Percentiles rank a stretch among this genome's conserved stretches.
Evolutionary conservation across 1,139 yeast genomes (phyloP).

Genomic region (Pneumocystis murina): DNA sequence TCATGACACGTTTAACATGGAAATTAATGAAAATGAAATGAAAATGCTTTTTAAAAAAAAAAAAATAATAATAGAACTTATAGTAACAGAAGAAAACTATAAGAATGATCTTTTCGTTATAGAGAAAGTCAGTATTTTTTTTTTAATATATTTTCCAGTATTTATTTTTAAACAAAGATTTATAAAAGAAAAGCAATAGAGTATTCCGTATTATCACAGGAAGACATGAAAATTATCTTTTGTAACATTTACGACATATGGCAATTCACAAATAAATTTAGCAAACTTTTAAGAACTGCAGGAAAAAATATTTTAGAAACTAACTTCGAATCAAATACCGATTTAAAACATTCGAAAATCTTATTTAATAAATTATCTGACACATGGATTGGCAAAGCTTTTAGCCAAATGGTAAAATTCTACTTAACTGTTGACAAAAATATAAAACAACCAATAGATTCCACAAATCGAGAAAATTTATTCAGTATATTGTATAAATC

Average conservation of each 20-base stretch:
- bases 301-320: neutral
- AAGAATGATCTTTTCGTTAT: neutral
- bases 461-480: conserved; percentile 10
- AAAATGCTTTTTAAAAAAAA: neutral
- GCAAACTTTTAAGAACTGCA: neutral
- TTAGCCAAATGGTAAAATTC: neutral
- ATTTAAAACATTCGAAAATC: neutral
- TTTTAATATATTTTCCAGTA: neutral
- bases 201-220: neutral
- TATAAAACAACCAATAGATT: neutral
- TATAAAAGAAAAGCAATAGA: neutral
- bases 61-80: neutral
- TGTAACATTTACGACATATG: neutral
- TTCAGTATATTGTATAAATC: conserved; percentile 10
- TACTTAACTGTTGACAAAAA: neutral
- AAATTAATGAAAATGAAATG: neutral
- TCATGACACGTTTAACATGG: neutral
- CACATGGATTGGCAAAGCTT: neutral
- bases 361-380: neutral
- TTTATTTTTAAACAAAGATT: neutral
- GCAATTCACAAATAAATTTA: neutral
- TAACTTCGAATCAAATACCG: neutral
- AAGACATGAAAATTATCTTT: neutral
- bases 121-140: neutral
- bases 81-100: neutral